Evolutionary conservation across 306 rosid genomes (phyloP).

Genomic region (Rosa lucieae): DNA sequence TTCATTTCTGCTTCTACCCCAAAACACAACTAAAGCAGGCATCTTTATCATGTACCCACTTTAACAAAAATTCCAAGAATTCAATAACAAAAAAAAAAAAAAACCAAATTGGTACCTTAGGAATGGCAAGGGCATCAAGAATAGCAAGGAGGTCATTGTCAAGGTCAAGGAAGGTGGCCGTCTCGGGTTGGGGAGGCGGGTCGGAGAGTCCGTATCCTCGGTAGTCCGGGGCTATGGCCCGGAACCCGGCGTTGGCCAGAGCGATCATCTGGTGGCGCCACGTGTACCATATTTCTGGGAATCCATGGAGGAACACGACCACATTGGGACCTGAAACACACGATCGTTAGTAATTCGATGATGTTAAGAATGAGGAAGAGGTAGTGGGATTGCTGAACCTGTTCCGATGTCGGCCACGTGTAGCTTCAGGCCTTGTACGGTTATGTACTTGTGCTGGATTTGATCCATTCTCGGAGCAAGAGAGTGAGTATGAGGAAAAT

Average conservation of each 20-base stretch:
- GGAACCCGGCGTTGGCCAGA: slow-evolving; percentile 55
- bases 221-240: slow-evolving; percentile 68
- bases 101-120: slow-evolving; percentile 40
- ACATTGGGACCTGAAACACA: slow-evolving; percentile 48
- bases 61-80: neutral
- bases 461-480: slow-evolving; percentile 30
- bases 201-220: slow-evolving; percentile 84
- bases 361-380: neutral
- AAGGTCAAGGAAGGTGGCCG: slow-evolving; percentile 35
- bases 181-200: slow-evolving; percentile 41
- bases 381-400: slow-evolving; percentile 33
- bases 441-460: slow-evolving; percentile 63
- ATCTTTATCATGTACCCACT: neutral
- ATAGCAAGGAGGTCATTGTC: slow-evolving; percentile 50
- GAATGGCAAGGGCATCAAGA: slow-evolving; percentile 46
- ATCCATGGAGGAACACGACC: slow-evolving; percentile 72
- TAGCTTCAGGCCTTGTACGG: slow-evolving; percentile 51
- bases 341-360: neutral
- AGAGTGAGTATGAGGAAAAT: neutral
- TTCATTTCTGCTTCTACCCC: neutral
- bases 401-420: slow-evolving; percentile 68
- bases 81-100: neutral
- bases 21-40: neutral
- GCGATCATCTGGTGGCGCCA: slow-evolving; percentile 93
- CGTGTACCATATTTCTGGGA: slow-evolving; percentile 92